Percentiles rank a stretch among this genome's conserved stretches.
Evolutionary conservation across 176 grass and related monocot species (phyloP).

Genomic region (Areca catechu): DNA sequence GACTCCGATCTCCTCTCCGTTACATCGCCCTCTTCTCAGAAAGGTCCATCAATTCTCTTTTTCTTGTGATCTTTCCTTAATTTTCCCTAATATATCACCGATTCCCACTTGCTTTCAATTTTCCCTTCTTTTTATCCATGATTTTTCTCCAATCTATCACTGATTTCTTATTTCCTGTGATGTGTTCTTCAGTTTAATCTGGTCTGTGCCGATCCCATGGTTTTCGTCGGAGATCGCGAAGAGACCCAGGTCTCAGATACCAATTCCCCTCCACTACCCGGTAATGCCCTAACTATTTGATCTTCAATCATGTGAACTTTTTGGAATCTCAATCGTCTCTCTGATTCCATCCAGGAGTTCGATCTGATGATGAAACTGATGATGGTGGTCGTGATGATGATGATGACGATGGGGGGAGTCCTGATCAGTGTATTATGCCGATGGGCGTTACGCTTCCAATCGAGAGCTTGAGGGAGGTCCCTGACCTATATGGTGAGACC

Average conservation of each 20-base stretch:
- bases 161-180: too few species aligned
- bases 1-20: too few species aligned
- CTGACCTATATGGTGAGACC: conserved; percentile 13
- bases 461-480: background rate
- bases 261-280: background rate
- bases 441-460: background rate
- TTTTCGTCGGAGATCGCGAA: background rate
- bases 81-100: too few species aligned
- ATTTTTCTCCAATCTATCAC: too few species aligned
- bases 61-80: too few species aligned
- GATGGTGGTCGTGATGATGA: too few species aligned
- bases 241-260: conserved; percentile 7
- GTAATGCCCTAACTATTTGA: background rate
- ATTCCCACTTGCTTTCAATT: too few species aligned
- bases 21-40: too few species aligned
- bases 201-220: background rate
- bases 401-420: background rate
- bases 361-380: too few species aligned
- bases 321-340: background rate
- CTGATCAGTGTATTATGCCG: background rate
- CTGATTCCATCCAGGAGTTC: background rate
- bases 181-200: too few species aligned
- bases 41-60: too few species aligned
- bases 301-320: background rate
- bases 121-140: too few species aligned